Evolutionary conservation across 208 protist species (phyloP), one percentile per base, ranked within the genome.

Genomic region (Leishmania lainsoni): DNA sequence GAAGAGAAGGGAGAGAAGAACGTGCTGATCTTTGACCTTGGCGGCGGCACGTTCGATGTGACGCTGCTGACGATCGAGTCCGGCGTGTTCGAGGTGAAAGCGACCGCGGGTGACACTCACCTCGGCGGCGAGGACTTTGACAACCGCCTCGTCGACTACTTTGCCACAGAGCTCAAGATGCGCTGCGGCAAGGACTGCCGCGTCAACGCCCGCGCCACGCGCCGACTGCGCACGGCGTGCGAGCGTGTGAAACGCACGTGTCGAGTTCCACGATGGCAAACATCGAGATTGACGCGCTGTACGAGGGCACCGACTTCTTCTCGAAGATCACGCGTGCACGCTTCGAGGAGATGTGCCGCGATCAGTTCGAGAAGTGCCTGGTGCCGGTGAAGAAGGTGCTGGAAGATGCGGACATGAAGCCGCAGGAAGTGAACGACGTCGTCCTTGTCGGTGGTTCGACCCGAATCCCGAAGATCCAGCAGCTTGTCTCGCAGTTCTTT

Each of bases 91-190:
- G 99, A 99, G 93, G 99, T 99, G 63, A 98, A 99, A 88, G 98
- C 99, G 42, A 99, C 99, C 65, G 95, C 94, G 74, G 99, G 99
- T 80, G 99, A 99, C 92, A 99, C 99, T 52, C 99, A 99, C 86
- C 91, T 99, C 51, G 99, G 99, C 78, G 99, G 99, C 78, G 99
- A 99, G 94, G 99, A 99, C 90, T 99, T 99, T 85, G 99, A 99
- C 90, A 99, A 99, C 90, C 91, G 98, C 84, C 81, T 99, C 29
- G 98, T 99, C 48, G 88, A 99, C 82, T 98, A 99, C 95, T 99
- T 99, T 76, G 87, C 97, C 20, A 93, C 94, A 63, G 98, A 99
- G 88, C 99, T 99, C 93, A 98, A 98, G 85, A 93, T 78, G 54
- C 85, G 90, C 63, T 87, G 81, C 51, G 92, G 91, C 59, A 96